Evolutionary conservation across 2,329 filamentous ascomycete species (phyloP).

Genomic region (Aspergillus neoniger): DNA sequence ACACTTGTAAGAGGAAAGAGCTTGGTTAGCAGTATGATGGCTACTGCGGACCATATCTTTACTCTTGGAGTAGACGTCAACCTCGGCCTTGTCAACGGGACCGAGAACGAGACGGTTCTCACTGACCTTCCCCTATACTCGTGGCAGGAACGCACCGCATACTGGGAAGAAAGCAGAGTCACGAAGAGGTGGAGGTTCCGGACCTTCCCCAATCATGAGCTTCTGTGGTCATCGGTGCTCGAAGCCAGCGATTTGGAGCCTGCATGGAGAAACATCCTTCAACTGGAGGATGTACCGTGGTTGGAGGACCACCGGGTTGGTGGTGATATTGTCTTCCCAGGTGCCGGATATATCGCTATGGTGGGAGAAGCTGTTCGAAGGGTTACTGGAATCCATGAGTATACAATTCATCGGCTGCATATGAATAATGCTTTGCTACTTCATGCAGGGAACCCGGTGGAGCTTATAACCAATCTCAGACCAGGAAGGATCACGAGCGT

Average conservation of each 20-base stretch:
- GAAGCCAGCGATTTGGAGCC: slow-evolving; percentile 18
- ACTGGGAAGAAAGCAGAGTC: no score
- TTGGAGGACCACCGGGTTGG: slow-evolving; percentile 35
- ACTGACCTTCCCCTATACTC: background rate
- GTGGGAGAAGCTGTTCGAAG: slow-evolving; percentile 26
- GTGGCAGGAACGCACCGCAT: no score
- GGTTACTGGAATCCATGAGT: background rate
- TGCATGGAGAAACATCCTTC: slow-evolving; percentile 31
- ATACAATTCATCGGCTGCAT: slow-evolving; percentile 13
- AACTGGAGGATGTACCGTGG: slow-evolving; percentile 32
- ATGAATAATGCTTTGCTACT: slow-evolving; percentile 25
- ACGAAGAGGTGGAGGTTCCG: no score
- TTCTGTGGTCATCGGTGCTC: no score
- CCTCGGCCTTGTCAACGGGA: background rate
- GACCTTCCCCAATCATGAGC: no score
- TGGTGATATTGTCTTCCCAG: slow-evolving; percentile 34
- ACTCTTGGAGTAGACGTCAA: background rate
- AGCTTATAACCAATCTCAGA: slow-evolving; percentile 12
- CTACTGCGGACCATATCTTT: background rate
- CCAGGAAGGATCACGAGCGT: no score
- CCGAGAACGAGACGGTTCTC: background rate
- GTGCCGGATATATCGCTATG: slow-evolving; percentile 26
- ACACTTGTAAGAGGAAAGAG: background rate
- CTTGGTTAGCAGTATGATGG: background rate
- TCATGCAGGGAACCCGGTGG: slow-evolving; percentile 14